These are phyloP conservation scores for Rhizopus stolonifer DNA, from an alignment of 371 early-diverging fungal species.

Conservation along the genomic window DNA sequence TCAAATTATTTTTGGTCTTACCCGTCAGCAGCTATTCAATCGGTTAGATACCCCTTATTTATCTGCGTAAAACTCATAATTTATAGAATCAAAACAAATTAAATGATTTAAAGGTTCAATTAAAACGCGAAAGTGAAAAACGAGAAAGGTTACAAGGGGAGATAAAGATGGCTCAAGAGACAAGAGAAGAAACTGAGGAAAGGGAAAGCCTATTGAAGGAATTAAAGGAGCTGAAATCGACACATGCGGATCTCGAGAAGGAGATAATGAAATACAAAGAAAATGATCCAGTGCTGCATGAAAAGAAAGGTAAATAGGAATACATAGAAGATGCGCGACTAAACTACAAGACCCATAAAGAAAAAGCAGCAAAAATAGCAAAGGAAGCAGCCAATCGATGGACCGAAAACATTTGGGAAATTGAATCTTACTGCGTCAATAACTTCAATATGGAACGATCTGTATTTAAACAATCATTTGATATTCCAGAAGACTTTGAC, in stretches of 20 bases:
- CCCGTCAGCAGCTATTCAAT: conserved; percentile 70
- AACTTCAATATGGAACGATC: conserved; percentile 73
- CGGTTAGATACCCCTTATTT: conserved; percentile 36
- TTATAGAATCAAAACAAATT: conserved; percentile 11
- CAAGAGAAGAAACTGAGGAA: conserved; percentile 33
- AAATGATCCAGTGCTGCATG: conserved; percentile 74
- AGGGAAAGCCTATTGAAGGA: conserved; percentile 38
- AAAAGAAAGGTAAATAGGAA: conserved; percentile 53
- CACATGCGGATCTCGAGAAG: conserved; percentile 30
- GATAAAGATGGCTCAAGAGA: conserved; percentile 45
- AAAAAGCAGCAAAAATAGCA: conserved; percentile 57
- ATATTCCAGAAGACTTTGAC: conserved; percentile 83
- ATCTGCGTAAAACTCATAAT: background rate
- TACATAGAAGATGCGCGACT: background rate
- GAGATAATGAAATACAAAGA: conserved; percentile 72
- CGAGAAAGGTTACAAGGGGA: conserved; percentile 7
- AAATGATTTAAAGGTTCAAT: background rate
- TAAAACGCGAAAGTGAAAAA: conserved; percentile 22
- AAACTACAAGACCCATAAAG: conserved; percentile 38
- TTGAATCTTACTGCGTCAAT: conserved; percentile 81
- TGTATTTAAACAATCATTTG: conserved; percentile 76
- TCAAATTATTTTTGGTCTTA: conserved; percentile 94
- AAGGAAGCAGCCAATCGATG: conserved; percentile 85
- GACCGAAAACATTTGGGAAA: conserved; percentile 92
- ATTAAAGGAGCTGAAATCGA: conserved; percentile 47